A percentile compares a stretch with the other conserved stretches of the same genome.
Conservation (phyloP, 2,329 filamentous ascomycete species). For the Penicillium palitans region DNA sequence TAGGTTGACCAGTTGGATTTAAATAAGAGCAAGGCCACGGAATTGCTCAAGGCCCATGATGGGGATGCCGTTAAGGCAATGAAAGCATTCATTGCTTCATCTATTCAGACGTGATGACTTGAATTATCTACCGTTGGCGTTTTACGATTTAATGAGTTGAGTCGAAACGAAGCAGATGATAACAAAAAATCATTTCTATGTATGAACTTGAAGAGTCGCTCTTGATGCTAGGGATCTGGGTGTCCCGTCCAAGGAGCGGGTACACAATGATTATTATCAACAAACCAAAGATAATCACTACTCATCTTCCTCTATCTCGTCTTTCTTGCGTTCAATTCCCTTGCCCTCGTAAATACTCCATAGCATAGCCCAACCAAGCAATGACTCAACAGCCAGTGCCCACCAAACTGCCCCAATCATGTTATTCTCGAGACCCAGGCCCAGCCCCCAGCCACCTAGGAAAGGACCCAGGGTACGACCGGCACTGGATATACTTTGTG, state of each 20-base stretch:
- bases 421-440: slow-evolving; percentile 54
- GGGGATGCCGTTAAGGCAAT: slow-evolving; percentile 46
- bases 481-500: slow-evolving; percentile 56
- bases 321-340: slow-evolving; percentile 55
- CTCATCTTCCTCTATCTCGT: slow-evolving; percentile 21
- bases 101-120: slow-evolving; percentile 14
- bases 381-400: slow-evolving; percentile 55
- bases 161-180: neutral
- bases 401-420: slow-evolving; percentile 60
- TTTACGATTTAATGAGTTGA: neutral
- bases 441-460: slow-evolving; percentile 55
- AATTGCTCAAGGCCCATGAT: slow-evolving; percentile 49
- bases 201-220: neutral
- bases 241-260: neutral
- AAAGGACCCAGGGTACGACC: slow-evolving; percentile 59
- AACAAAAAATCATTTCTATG: neutral
- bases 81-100: slow-evolving; percentile 42
- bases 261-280: neutral
- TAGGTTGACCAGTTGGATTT: slow-evolving; percentile 49
- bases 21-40: slow-evolving; percentile 49
- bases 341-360: slow-evolving; percentile 65
- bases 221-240: neutral
- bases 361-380: slow-evolving; percentile 58
- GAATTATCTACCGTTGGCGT: neutral
- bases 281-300: slow-evolving; percentile 1